These are phyloP conservation scores for Hemerocallis citrina DNA, from an alignment of 106 monocot genomes.

Conservation along the genomic window DNA sequence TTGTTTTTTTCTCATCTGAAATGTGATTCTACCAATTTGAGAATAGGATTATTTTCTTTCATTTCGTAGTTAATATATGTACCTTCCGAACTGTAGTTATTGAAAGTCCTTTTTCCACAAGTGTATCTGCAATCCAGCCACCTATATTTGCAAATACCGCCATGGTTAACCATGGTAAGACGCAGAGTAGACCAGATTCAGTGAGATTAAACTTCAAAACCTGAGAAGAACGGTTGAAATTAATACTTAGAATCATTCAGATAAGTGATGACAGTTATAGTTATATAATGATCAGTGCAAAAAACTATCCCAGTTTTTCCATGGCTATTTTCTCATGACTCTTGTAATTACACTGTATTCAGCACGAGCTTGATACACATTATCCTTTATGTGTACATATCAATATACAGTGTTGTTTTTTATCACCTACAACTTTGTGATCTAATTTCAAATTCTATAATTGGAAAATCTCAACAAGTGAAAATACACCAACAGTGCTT, in stretches of 20 bases:
- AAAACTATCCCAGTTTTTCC: neutral
- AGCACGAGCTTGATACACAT: neutral
- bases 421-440: too few relatives aligned
- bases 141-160: slow-evolving; percentile 90
- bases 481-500: too few relatives aligned
- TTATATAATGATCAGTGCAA: too few relatives aligned
- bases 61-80: slow-evolving; percentile 9
- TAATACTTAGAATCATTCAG: too few relatives aligned
- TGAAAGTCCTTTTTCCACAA: slow-evolving; percentile 74
- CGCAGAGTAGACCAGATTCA: slow-evolving; percentile 94
- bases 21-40: neutral
- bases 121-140: slow-evolving; percentile 99
- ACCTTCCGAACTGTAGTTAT: slow-evolving; percentile 93
- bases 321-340: neutral
- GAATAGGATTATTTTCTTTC: neutral
- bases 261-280: too few relatives aligned
- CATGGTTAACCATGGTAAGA: slow-evolving; percentile 98
- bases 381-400: too few relatives aligned
- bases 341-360: neutral
- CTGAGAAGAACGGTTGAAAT: too few relatives aligned
- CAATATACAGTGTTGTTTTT: too few relatives aligned
- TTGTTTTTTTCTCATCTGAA: neutral
- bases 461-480: too few relatives aligned
- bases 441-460: too few relatives aligned
- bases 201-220: slow-evolving; percentile 98